A percentile compares a stretch with the other conserved stretches of the same genome.
These are phyloP conservation scores for Wickerhamomyces sp. DNA, from an alignment of 1,139 yeast species.

Conservation along the genomic window DNA sequence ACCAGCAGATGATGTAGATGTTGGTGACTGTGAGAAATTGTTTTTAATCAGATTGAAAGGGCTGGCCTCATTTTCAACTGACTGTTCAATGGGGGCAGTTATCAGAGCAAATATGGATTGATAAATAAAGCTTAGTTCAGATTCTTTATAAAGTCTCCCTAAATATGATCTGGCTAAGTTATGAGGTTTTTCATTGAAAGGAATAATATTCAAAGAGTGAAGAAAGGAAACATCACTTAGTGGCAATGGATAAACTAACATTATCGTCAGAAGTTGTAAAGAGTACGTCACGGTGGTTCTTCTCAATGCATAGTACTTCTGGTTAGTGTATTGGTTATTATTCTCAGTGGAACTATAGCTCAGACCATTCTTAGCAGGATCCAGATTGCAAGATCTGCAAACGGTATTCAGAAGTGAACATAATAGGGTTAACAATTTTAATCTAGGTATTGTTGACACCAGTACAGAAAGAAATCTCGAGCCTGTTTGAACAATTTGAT, in stretches of 20 bases:
- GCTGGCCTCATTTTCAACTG: constrained; percentile 33
- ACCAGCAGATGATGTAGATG: constrained; percentile 9
- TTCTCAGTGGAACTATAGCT: constrained; percentile 11
- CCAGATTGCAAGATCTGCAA: constrained; percentile 36
- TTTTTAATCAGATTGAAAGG: constrained; percentile 27
- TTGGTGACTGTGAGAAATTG: constrained; percentile 11
- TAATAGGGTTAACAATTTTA: constrained; percentile 47
- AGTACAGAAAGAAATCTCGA: constrained; percentile 56
- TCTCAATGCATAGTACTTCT: constrained; percentile 31
- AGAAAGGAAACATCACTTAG: constrained; percentile 42
- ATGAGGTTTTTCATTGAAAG: constrained; percentile 29
- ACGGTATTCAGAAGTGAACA: constrained; percentile 66
- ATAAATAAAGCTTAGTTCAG: constrained; percentile 46
- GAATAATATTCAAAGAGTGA: constrained; percentile 31
- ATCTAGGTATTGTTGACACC: constrained; percentile 48
- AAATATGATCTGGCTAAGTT: constrained; percentile 50
- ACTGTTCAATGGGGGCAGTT: constrained; percentile 39
- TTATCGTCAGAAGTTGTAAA: constrained; percentile 55
- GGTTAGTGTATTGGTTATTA: constrained; percentile 12
- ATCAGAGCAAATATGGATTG: constrained; percentile 44
- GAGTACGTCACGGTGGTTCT: constrained; percentile 52
- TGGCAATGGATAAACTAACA: constrained; percentile 67
- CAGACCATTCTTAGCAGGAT: constrained; percentile 25
- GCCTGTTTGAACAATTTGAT: constrained; percentile 45
- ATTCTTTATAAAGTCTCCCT: constrained; percentile 49